A percentile compares a stretch with the other conserved stretches of the same genome.
Evolutionary conservation across 345 rosid species (phyloP).

Genomic region (Boechera retrofracta): DNA sequence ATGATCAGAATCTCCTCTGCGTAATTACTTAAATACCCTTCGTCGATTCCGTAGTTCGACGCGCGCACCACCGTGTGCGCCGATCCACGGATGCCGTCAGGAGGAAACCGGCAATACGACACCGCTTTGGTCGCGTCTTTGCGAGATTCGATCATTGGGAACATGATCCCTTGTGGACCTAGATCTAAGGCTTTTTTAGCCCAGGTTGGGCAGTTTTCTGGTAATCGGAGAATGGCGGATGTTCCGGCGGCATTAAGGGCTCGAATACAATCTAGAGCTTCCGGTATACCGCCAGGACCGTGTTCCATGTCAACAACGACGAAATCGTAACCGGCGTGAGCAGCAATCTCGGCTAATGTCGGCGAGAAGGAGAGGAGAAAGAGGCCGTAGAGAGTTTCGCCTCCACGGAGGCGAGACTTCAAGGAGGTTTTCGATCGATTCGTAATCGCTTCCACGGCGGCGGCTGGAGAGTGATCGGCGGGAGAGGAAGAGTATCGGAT

Average conservation of each 20-base stretch:
- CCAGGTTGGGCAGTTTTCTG: constrained; percentile 75
- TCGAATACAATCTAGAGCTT: constrained; percentile 69
- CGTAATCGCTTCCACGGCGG: constrained; percentile 20
- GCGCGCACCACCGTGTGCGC: constrained; percentile 89
- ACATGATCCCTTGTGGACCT: constrained; percentile 93
- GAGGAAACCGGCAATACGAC: constrained; percentile 84
- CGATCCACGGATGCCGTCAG: constrained; percentile 77
- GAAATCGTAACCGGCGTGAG: constrained; percentile 84
- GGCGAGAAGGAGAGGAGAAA: constrained; percentile 93
- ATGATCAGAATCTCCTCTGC: constrained; percentile 72
- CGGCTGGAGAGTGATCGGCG: constrained; percentile 44
- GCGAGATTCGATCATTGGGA: constrained; percentile 82
- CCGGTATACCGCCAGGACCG: constrained; percentile 86
- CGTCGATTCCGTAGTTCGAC: constrained; percentile 80
- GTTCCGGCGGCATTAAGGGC: constrained; percentile 67
- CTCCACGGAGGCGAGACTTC: constrained; percentile 75
- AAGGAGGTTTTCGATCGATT: constrained; percentile 47
- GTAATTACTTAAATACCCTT: constrained; percentile 73
- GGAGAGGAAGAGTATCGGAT: constrained; percentile 44
- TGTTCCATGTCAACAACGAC: constrained; percentile 95
- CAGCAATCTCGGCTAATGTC: constrained; percentile 85
- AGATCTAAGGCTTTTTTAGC: constrained; percentile 91
- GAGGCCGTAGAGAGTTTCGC: constrained; percentile 81
- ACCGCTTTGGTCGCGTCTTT: constrained; percentile 74
- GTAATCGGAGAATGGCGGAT: constrained; percentile 74